Base-by-base conservation (phyloP, 345 rosid genomes). In the Boechera divaricarpa region DNA sequence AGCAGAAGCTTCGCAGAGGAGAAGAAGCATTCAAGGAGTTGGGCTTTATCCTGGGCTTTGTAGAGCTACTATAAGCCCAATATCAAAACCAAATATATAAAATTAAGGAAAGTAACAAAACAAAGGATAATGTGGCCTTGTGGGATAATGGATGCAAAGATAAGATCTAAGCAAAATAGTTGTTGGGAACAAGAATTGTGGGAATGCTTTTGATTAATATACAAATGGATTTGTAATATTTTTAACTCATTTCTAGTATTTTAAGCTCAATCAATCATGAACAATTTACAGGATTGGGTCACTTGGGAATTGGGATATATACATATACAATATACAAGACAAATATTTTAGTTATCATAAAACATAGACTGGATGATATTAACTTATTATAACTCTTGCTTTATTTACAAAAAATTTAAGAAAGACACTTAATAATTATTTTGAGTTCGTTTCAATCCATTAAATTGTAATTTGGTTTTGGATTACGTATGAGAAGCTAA, bases 11-110 rank as follows among this genome's bases (percentile, higher is more conserved):
- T 16, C 16, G 16, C 24, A 31, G 49, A 28, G 18, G 8, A 15
- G 52, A 33, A 18, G 36, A 15, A 9, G n/a, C 56, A 35, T 29
- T 31, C 2, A 39, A 11, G 3, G 2, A 28, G 1, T 53, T 76
- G 80, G 70, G 75, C 73, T 48, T 58, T 36, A 6, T 0, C 12
- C 4, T 57, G 73, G 78, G 66, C 69, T 52, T 76, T 76, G 0
- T 0, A 28, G 15, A 15, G 0, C 28, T 15, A 35, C 7, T 15
- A 0, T 0, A 66, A 29, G 73, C 79, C 73, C 73, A 33, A 15
- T 3, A 3, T 0, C 41, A 36, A 8, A 38, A 2, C 8, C 0
- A 53, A 7, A 28, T 21, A 2, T 10, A 21, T 3, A 48, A 59
- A 58, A 58, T 32, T 5, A 21, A 21, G 24, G 24, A 16, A 5